A percentile compares a stretch with the other conserved stretches of the same genome.
Conservation (phyloP, 83 land plant species). For the Diphasiastrum complanatum region DNA sequence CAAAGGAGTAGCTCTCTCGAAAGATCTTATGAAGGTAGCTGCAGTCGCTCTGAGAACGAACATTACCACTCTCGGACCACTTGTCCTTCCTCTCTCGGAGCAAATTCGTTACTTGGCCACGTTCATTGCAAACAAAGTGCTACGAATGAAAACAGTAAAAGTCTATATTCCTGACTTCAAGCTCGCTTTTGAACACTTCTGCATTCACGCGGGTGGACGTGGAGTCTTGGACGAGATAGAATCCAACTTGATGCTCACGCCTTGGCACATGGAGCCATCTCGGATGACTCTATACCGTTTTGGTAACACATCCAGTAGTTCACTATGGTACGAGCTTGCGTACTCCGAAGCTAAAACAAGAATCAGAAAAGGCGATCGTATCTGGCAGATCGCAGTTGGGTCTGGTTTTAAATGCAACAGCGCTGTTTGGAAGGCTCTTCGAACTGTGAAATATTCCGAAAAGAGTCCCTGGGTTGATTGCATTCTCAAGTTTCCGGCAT, state of each 20-base stretch:
- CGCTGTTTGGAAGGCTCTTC: constrained; percentile 42
- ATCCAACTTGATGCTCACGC: constrained; percentile 37
- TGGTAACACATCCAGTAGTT: constrained; percentile 49
- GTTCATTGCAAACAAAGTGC: constrained; percentile 7
- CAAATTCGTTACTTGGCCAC: constrained; percentile 30
- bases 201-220: constrained; percentile 45
- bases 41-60: constrained; percentile 28
- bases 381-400: constrained; percentile 49
- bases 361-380: constrained; percentile 37
- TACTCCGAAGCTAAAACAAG: constrained; percentile 43
- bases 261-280: constrained; percentile 48
- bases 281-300: constrained; percentile 45
- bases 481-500: constrained; percentile 22
- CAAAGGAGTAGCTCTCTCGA: not conserved
- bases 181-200: constrained; percentile 36
- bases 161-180: constrained; percentile 45
- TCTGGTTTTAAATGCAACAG: constrained; percentile 56
- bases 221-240: constrained; percentile 43
- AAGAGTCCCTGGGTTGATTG: constrained; percentile 48
- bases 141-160: constrained; percentile 31
- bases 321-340: constrained; percentile 47
- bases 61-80: constrained; percentile 38
- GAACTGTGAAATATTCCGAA: constrained; percentile 27
- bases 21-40: not conserved
- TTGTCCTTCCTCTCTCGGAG: constrained; percentile 47